Conservation (phyloP, 2,329 filamentous ascomycete genomes). For the Fusarium tuaranense region DNA sequence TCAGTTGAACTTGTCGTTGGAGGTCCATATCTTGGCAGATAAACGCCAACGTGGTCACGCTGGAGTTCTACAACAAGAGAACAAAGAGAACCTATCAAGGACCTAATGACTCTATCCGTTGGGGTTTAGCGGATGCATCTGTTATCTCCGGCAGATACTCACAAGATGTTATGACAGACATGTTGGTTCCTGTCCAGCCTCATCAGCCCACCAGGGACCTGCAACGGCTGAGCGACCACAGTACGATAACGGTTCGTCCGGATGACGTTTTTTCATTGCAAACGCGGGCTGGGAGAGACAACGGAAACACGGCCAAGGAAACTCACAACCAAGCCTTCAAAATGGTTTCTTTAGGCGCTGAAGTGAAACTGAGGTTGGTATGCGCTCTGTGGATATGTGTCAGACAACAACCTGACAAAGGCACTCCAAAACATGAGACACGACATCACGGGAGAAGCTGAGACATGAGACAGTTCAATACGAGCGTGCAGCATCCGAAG, state of each 20-base stretch:
- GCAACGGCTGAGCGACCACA: not conserved
- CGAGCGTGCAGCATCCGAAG: conserved; percentile 14
- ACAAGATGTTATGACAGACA: not conserved
- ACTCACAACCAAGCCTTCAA: not conserved
- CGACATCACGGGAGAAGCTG: conserved; percentile 34
- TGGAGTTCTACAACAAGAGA: not conserved
- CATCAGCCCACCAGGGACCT: not conserved
- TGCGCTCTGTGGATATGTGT: conserved; percentile 23
- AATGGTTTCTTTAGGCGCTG: conserved; percentile 15
- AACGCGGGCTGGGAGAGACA: conserved; percentile 18
- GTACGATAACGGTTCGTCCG: not conserved
- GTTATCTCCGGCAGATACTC: not conserved
- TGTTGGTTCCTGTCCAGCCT: not conserved
- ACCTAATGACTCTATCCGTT: not conserved
- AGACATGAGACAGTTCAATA: conserved; percentile 28
- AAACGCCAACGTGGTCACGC: not conserved
- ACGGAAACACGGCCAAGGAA: not conserved
- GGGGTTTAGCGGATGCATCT: not conserved
- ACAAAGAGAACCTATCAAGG: not conserved
- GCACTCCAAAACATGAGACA: conserved; percentile 31
- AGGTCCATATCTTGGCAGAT: not conserved
- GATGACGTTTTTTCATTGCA: conserved; percentile 17
- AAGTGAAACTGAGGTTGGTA: conserved; percentile 30
- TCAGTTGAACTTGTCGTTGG: not conserved
- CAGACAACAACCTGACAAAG: conserved; percentile 25